These are phyloP conservation scores for Xylaria sp. DNA, from an alignment of 2,329 filamentous ascomycete genomes.

Conservation along the genomic window DNA sequence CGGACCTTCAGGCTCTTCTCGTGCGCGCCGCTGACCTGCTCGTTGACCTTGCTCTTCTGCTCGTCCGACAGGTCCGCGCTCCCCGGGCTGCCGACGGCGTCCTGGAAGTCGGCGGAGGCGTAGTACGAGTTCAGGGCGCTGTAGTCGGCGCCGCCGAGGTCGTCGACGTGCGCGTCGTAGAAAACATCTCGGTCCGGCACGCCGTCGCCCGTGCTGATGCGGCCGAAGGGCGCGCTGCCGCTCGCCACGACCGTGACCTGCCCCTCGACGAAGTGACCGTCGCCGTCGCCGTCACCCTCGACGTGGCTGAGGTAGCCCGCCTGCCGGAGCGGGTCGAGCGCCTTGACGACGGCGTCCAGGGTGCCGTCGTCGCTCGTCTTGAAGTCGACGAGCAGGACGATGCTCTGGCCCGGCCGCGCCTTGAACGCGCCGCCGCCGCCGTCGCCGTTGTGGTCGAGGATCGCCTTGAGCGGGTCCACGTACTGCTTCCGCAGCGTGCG, in stretches of 20 bases:
- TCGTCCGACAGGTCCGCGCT: slow-evolving; percentile 20
- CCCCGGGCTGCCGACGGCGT: slow-evolving; percentile 26
- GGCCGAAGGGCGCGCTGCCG: slow-evolving; percentile 32
- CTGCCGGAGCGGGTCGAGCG: slow-evolving; percentile 34
- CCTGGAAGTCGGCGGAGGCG: slow-evolving; percentile 33
- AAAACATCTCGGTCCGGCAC: slow-evolving; percentile 33
- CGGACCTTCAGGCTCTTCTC: slow-evolving; percentile 31
- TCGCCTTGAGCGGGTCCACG: slow-evolving; percentile 30
- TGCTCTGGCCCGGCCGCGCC: slow-evolving; percentile 24
- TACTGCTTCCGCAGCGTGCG: slow-evolving; percentile 33
- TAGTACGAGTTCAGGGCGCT: slow-evolving; percentile 33
- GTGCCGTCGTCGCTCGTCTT: slow-evolving; percentile 31
- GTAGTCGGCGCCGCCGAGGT: slow-evolving; percentile 19
- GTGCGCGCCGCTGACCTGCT: slow-evolving; percentile 31
- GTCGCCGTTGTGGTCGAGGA: slow-evolving; percentile 34
- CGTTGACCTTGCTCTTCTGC: slow-evolving; percentile 20
- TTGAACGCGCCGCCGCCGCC: slow-evolving; percentile 27
- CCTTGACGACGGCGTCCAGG: slow-evolving; percentile 32
- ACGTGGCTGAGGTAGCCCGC: slow-evolving; percentile 34
- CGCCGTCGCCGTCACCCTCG: too few species aligned
- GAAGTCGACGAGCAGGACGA: slow-evolving; percentile 35
- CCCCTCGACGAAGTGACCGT: slow-evolving; percentile 26
- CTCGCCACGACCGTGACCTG: slow-evolving; percentile 35
- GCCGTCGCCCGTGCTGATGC: slow-evolving; percentile 30
- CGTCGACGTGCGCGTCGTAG: slow-evolving; percentile 33